Evolutionary conservation across 1,284 basidiomycete species (phyloP), one percentile per base, ranked within the genome.

Genomic region (Sporisorium iseilematis-ciliati): DNA sequence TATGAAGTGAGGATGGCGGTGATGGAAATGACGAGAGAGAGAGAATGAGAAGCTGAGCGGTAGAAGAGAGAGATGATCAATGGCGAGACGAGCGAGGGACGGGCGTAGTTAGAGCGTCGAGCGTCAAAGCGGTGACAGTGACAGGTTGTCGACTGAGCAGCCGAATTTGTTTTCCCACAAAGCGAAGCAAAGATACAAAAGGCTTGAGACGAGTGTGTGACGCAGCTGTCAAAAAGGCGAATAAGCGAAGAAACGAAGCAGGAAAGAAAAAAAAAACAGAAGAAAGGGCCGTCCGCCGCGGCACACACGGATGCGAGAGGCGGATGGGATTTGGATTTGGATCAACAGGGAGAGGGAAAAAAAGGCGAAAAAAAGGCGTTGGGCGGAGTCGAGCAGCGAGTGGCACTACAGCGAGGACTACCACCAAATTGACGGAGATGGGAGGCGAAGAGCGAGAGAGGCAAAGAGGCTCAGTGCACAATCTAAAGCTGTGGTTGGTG

Each of bases 1-100:
- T 53, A 42, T 16, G 14, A 50, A 12, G 35, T 14, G 49, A 40
- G 43, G 63, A 41, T 23, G 52, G 59, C 57, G 66, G 57, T 64
- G 66, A 59, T 59, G 60, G 66, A 69, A 61, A 56, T 64, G 46
- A 56, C 16, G 31, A 50, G 35, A 48, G n/a, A n/a, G n/a, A n/a
- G n/a, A n/a, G n/a, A n/a, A n/a, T n/a, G n/a, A n/a, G 50, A 29
- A 23, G 33, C 20, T 29, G 31, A 11, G 57, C 20, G 31, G 20
- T n/a, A 21, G 7, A 3, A 23, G 40, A 50, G 57, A 52, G 56
- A 53, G 50, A 48, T n/a, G 43, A 33, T 20, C 18, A 23, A 42
- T 54, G 57, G 57, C 45, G 21, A 10, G 46, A 35, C 29, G 54
- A 52, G 48, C 12, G 41, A 55, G 35, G 12, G 35, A 35, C 33